These are phyloP conservation scores for Eimeria zaria DNA, from an alignment of 169 alveolate genomes.

Conservation along the genomic window DNA sequence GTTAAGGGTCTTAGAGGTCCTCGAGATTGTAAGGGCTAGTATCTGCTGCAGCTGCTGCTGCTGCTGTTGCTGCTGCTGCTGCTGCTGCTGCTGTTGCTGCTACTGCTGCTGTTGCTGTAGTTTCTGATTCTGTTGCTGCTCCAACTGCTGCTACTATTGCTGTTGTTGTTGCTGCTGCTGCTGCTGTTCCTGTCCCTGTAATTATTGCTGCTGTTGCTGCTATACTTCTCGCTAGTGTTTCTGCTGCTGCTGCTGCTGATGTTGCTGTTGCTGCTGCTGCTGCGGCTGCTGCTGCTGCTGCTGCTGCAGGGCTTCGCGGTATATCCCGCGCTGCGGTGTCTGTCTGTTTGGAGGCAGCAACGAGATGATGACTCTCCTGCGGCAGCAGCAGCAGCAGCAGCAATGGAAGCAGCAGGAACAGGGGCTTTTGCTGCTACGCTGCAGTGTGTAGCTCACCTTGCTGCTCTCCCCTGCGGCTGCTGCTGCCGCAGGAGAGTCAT, in stretches of 20 bases:
- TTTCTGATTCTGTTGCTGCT: too few relatives aligned
- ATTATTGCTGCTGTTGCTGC: conserved; percentile 26
- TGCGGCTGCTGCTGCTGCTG: conserved; percentile 30
- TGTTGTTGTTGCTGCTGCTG: too few relatives aligned
- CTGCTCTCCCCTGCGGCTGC: conserved; percentile 44
- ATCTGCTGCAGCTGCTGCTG: too few relatives aligned
- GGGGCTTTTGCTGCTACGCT: conserved; percentile 43
- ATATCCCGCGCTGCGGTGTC: conserved; percentile 18
- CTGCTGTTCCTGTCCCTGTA: too few relatives aligned
- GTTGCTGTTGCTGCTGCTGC: not conserved
- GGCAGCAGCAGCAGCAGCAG: conserved; percentile 44
- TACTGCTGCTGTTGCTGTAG: too few relatives aligned
- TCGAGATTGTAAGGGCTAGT: conserved; percentile 24
- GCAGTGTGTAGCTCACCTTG: conserved; percentile 12
- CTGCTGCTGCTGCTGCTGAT: not conserved
- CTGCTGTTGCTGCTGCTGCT: too few relatives aligned
- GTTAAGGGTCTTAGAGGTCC: conserved; percentile 2
- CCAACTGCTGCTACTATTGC: too few relatives aligned
- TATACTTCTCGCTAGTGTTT: not conserved
- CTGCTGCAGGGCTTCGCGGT: conserved; percentile 62
- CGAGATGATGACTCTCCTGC: not conserved
- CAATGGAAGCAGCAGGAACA: conserved; percentile 34
- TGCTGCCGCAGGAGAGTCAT: too few relatives aligned
- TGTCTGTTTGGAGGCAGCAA: not conserved
- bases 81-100: too few relatives aligned